Evolutionary conservation across 2,329 filamentous ascomycete species (phyloP).

Genomic region (Alternaria consortialis): DNA sequence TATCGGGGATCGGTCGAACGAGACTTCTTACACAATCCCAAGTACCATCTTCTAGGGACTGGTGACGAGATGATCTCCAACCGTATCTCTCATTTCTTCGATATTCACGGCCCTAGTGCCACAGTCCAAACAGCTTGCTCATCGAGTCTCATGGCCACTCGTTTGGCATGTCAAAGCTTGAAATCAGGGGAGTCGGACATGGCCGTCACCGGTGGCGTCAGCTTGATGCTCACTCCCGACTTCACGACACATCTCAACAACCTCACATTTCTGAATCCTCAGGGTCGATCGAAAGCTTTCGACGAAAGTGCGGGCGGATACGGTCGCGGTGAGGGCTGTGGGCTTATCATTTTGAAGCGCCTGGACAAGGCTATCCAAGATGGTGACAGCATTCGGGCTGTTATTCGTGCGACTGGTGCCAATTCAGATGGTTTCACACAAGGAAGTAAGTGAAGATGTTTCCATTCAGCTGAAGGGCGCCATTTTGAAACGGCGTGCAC

Average conservation of each 20-base stretch:
- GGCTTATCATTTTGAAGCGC: conserved; percentile 35
- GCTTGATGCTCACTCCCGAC: conserved; percentile 17
- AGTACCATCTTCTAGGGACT: conserved; percentile 8
- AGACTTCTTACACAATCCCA: neutral
- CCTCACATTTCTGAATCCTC: conserved; percentile 35
- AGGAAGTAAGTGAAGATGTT: neutral
- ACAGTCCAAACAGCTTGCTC: conserved; percentile 41
- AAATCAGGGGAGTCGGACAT: conserved; percentile 9
- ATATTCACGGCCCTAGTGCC: conserved; percentile 31
- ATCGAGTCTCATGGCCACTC: conserved; percentile 23
- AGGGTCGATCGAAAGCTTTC: conserved; percentile 40
- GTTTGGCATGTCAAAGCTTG: conserved; percentile 26
- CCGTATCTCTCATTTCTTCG: conserved; percentile 32
- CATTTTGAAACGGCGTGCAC: no score
- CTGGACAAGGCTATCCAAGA: conserved; percentile 22
- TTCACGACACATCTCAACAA: conserved; percentile 7
- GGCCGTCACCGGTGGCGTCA: conserved; percentile 19
- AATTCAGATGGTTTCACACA: conserved; percentile 29
- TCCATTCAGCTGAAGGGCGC: no score
- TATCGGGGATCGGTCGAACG: no score
- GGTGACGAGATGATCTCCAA: conserved; percentile 22
- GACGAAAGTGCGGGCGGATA: conserved; percentile 69
- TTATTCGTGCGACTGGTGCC: conserved; percentile 35
- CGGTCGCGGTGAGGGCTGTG: conserved; percentile 67
- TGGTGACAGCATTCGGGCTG: conserved; percentile 35